phyloP scores from a whole-genome alignment of 2,329 filamentous ascomycete genomes.

The Hymenoscyphus fructigenus region DNA sequence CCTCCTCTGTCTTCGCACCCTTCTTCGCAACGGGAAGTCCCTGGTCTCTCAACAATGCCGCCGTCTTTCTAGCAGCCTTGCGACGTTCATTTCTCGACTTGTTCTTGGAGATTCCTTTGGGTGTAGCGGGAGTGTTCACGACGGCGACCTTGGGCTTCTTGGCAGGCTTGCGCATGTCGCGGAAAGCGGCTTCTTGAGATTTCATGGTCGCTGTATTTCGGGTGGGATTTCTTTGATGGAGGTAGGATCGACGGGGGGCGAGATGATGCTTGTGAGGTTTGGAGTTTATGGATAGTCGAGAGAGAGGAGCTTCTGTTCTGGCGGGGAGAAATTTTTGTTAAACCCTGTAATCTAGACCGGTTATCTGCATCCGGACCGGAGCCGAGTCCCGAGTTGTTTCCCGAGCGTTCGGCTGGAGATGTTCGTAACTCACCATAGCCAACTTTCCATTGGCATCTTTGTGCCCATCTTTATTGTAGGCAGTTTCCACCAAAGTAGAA shows the following conservation, averaged over 20 bases:
- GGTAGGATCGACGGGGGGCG: not conserved
- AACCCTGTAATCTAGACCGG: not conserved
- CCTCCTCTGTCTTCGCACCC: not conserved
- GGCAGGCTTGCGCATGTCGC: constrained; percentile 8
- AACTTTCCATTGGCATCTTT: too few relatives aligned
- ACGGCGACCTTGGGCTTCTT: constrained; percentile 7
- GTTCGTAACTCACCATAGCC: too few relatives aligned
- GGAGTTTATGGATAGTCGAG: not conserved
- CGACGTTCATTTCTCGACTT: constrained; percentile 14
- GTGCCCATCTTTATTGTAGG: too few relatives aligned
- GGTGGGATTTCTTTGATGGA: not conserved
- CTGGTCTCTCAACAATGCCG: constrained; percentile 3
- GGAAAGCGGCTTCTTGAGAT: constrained; percentile 16
- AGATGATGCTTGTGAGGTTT: not conserved
- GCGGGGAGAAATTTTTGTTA: not conserved
- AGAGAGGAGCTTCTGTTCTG: not conserved
- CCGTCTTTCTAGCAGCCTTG: constrained; percentile 15
- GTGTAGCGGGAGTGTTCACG: constrained; percentile 8
- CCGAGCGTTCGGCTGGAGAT: too few relatives aligned
- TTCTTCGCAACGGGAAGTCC: not conserved
- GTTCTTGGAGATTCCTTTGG: constrained; percentile 11
- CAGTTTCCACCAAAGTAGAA: too few relatives aligned
- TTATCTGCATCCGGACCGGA: not conserved
- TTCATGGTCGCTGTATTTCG: constrained; percentile 30
- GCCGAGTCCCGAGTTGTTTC: not conserved